These are phyloP conservation scores for Kodamaea sp. DNA, from an alignment of 1,139 yeast species.

Conservation along the genomic window DNA sequence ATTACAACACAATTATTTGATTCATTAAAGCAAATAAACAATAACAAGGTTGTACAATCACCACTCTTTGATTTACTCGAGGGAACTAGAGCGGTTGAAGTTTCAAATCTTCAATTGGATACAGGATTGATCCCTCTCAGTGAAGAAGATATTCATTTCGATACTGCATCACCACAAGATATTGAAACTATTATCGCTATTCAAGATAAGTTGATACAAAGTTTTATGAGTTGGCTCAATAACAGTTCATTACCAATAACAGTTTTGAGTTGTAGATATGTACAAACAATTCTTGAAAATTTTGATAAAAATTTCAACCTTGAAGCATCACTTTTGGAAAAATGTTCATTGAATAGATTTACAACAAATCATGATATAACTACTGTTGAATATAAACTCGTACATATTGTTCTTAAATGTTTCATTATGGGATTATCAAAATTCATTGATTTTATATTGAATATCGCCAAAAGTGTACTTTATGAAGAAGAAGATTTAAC, in stretches of 20 bases:
- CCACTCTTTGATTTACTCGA: conserved; percentile 58
- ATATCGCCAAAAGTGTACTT: conserved; percentile 55
- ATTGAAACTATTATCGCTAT: conserved; percentile 42
- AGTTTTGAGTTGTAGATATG: conserved; percentile 61
- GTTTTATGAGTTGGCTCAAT: conserved; percentile 58
- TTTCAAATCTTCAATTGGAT: conserved; percentile 58
- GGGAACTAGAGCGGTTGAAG: conserved; percentile 74
- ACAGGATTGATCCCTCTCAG: conserved; percentile 51
- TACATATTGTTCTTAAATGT: conserved; percentile 48
- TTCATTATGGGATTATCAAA: conserved; percentile 50
- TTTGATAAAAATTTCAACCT: conserved; percentile 12
- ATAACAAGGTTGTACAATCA: conserved; percentile 43
- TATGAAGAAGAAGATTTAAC: conserved; percentile 77
- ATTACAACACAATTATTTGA: conserved; percentile 39
- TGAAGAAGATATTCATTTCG: conserved; percentile 37
- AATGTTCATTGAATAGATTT: conserved; percentile 7
- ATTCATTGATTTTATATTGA: conserved; percentile 47
- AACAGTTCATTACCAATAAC: conserved; percentile 62
- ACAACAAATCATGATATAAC: not conserved
- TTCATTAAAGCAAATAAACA: conserved; percentile 28
- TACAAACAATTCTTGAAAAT: conserved; percentile 49
- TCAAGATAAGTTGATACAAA: conserved; percentile 38
- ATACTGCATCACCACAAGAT: conserved; percentile 30
- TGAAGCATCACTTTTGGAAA: conserved; percentile 4
- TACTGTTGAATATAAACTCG: conserved; percentile 22